Conservation (phyloP, 2,329 filamentous ascomycete species). For the Ceratocystis harringtonii region DNA sequence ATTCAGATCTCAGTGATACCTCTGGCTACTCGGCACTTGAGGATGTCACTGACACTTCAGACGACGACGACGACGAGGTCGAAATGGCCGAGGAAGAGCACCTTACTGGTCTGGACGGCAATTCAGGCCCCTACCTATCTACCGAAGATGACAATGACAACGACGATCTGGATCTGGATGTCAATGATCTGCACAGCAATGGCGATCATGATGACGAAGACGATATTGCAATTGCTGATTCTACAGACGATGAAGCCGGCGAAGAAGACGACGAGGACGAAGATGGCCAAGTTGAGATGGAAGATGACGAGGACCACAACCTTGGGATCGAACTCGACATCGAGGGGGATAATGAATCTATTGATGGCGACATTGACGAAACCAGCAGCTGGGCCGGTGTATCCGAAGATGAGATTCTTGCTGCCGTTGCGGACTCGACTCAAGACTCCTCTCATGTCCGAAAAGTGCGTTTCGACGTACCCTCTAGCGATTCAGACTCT, state of each 20-base stretch:
- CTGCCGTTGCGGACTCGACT: slow-evolving; percentile 33
- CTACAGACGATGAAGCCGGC: slow-evolving; percentile 2
- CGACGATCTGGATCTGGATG: slow-evolving; percentile 27
- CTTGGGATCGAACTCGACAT: slow-evolving; percentile 19
- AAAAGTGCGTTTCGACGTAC: slow-evolving; percentile 59
- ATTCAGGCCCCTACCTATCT: slow-evolving; percentile 28
- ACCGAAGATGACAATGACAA: slow-evolving; percentile 27
- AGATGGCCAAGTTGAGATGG: background rate
- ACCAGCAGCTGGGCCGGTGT: slow-evolving; percentile 12
- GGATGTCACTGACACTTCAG: slow-evolving; percentile 60
- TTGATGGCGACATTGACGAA: slow-evolving; percentile 13
- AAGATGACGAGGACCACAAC: slow-evolving; percentile 23
- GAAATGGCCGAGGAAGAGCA: slow-evolving; percentile 64
- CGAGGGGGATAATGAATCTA: slow-evolving; percentile 7
- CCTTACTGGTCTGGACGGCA: slow-evolving; percentile 39
- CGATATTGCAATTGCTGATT: slow-evolving; percentile 21
- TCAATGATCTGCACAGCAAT: slow-evolving; percentile 24
- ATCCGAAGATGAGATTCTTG: slow-evolving; percentile 17
- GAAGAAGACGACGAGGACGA: slow-evolving; percentile 15
- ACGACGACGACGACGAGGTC: slow-evolving; percentile 67
- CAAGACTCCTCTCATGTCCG: slow-evolving; percentile 34
- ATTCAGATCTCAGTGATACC: slow-evolving; percentile 49
- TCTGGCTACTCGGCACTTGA: slow-evolving; percentile 63
- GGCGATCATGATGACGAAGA: slow-evolving; percentile 25
- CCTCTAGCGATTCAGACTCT: slow-evolving; percentile 48